Base-by-base conservation (phyloP, 441 rosid genomes). In the Adansonia grandidieri region DNA sequence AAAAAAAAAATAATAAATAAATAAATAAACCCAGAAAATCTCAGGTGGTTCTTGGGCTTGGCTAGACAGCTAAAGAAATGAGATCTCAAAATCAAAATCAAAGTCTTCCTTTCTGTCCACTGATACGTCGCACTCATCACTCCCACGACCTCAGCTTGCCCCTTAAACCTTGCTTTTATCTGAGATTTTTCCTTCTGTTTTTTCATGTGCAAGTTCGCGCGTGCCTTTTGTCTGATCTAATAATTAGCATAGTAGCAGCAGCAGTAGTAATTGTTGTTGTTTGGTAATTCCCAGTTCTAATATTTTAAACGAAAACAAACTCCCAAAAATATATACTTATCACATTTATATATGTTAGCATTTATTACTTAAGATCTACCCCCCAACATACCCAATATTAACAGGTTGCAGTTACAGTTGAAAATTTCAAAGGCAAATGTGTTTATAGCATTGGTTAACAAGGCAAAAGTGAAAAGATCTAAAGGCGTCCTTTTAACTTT, bases 81-180 rank as follows among this genome's bases (percentile, higher is more conserved):
- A 6, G 40, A 0, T 56, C 71, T 40, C 40, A 28, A 28, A 28
- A 28, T 28, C 32, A 28, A 61, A 57, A 57, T 20, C 15, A 60
- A 82, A 82, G 78, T 42, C 81, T 79, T 69, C 87, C 84, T 72
- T 85, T 86, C 85, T 85, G 89, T 86, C 86, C 77, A 87, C 78
- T 84, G 89, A 87, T 82, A 84, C 74, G 93, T 90, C 89, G 87
- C 90, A 86, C 85, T 88, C 93, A 84, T 87, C 84, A 83, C 86
- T 76, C 79, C 86, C 85, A 85, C 85, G 83, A 68, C 82, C 74
- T 73, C 60, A 53, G 64, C 32, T 58, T 20, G 5, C 75, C 62
- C 80, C 79, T 70, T 17, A 56, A 79, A 79, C 58, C 77, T 40
- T 54, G 83, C 67, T 62, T 50, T 1, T 28, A 28, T 28, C 77